A percentile compares a stretch with the other conserved stretches of the same genome.
These are phyloP conservation scores for Pseudotulostoma volvatum DNA, from an alignment of 495 filamentous ascomycete genomes.

Conservation along the genomic window DNA sequence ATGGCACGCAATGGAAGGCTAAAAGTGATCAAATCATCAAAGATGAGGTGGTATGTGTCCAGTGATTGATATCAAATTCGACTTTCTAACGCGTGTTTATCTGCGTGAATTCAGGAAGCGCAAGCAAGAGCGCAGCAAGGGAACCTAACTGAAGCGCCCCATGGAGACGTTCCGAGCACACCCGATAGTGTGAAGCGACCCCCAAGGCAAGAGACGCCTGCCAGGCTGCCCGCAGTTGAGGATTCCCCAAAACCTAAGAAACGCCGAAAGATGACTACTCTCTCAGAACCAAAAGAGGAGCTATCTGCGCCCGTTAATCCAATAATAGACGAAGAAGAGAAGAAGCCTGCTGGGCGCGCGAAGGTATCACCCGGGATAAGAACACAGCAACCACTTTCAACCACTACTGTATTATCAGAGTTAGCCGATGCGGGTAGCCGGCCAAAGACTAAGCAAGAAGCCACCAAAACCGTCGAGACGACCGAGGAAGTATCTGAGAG, in stretches of 20 bases:
- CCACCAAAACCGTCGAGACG: constrained; percentile 8
- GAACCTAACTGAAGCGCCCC: constrained; percentile 4
- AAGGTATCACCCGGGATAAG: constrained; percentile 3
- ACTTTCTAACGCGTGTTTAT: background rate
- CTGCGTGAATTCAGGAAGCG: constrained; percentile 11
- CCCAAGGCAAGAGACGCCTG: constrained; percentile 9
- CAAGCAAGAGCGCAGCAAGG: constrained; percentile 15
- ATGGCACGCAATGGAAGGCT: constrained; percentile 51
- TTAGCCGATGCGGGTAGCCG: constrained; percentile 9
- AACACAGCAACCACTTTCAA: too few species aligned
- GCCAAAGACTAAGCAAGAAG: constrained; percentile 3
- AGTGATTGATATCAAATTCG: background rate
- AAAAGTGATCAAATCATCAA: constrained; percentile 61
- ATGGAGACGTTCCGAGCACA: constrained; percentile 9
- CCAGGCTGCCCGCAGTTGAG: constrained; percentile 16
- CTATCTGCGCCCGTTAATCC: too few species aligned
- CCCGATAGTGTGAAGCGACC: constrained; percentile 13
- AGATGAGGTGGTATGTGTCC: constrained; percentile 45
- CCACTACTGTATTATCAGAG: constrained; percentile 7
- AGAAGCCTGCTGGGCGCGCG: constrained; percentile 7
- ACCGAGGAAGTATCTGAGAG: constrained; percentile 12
- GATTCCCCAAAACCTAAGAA: constrained; percentile 16
- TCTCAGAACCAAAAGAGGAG: constrained; percentile 1
- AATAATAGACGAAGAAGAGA: constrained; percentile 16
- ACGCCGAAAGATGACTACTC: constrained; percentile 20